Base-by-base conservation (phyloP, 768 basidiomycete genomes). In the Suillus americanus region DNA sequence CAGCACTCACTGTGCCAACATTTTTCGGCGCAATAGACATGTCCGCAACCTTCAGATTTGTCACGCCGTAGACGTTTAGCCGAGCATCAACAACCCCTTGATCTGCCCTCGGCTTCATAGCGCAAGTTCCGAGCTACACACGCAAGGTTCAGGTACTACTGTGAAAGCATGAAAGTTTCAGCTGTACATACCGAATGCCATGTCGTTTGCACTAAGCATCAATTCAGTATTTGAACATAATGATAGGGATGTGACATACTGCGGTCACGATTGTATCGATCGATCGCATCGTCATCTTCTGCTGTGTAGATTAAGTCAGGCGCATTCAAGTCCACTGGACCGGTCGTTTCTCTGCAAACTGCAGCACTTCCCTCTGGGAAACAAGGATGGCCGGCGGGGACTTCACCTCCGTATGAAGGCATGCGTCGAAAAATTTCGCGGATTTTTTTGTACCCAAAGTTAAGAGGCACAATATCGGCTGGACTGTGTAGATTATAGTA, bases 81-180 rank as follows among this genome's bases (percentile, higher is more conserved):
- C 76, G 76, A 37, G 82, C 57, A 68, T 90, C 86, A 10, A 91
- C 85, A 3, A 90, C 89, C 12, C 88, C 89, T 8, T 82, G 83
- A 51, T 80, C 62, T 20, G 83, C 79, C 23, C 82, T 80, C 2
- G 86, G 80, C 70, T 86, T 88, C 88, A 90, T 89, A 1, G 87
- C 83, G 64, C 87, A 89, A 0, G 88, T 89, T 46, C 88, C 88
- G 16, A 87, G 78, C 86, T 88, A 62, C 3, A 50, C 2, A 48
- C 37, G 35, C 18, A 54, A 77, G 62, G 71, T 75, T 30, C 70
- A 67, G 62, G 74, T 25, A 14, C 41, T 59, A 57, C 59, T 30
- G 51, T 30, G 2, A 20, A 30, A 53, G 51, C 18, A 53, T 53
- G 28, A 30, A 33, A 12, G 53, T 20, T 33, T 33, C 5, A 33